Evolutionary conservation across 805 yeast genomes (phyloP).

Genomic region (Jamesozyma lodderae): DNA sequence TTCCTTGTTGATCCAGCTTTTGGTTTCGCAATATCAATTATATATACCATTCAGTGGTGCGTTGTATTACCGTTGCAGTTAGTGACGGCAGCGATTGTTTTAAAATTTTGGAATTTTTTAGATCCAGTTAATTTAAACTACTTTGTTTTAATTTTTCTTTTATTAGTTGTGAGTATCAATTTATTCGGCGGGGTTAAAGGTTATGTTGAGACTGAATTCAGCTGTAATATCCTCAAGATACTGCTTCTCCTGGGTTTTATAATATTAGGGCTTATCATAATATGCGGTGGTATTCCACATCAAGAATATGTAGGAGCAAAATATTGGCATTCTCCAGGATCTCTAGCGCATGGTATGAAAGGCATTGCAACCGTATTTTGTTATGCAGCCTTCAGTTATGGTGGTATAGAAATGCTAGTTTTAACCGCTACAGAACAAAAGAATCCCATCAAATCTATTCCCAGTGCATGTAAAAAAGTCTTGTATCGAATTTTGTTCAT

Average conservation of each 20-base stretch:
- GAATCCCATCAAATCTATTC: conserved; percentile 43
- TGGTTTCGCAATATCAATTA: conserved; percentile 57
- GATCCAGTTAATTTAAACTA: conserved; percentile 18
- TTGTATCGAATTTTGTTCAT: conserved; percentile 49
- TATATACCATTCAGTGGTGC: conserved; percentile 48
- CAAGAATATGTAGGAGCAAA: conserved; percentile 32
- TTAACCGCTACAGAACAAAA: conserved; percentile 64
- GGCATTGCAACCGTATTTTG: conserved; percentile 57
- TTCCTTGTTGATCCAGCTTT: conserved; percentile 48
- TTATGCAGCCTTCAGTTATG: conserved; percentile 65
- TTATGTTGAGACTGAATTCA: conserved; percentile 47
- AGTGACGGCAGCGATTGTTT: conserved; percentile 46
- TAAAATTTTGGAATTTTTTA: conserved; percentile 37
- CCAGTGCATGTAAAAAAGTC: conserved; percentile 51
- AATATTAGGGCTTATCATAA: conserved; percentile 39
- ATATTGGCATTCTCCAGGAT: conserved; percentile 46
- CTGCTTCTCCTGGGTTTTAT: conserved; percentile 39
- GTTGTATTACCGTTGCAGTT: conserved; percentile 46
- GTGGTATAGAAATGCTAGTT: conserved; percentile 62
- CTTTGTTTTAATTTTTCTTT: conserved; percentile 21
- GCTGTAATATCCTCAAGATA: conserved; percentile 38
- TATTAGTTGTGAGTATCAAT: conserved; percentile 37
- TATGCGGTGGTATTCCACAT: conserved; percentile 37
- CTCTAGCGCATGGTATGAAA: conserved; percentile 46
- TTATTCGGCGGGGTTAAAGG: conserved; percentile 45